Evolutionary conservation across 164 flowering plant species (phyloP), one percentile per base, ranked within the genome.

Genomic region (Magnolia sinica): DNA sequence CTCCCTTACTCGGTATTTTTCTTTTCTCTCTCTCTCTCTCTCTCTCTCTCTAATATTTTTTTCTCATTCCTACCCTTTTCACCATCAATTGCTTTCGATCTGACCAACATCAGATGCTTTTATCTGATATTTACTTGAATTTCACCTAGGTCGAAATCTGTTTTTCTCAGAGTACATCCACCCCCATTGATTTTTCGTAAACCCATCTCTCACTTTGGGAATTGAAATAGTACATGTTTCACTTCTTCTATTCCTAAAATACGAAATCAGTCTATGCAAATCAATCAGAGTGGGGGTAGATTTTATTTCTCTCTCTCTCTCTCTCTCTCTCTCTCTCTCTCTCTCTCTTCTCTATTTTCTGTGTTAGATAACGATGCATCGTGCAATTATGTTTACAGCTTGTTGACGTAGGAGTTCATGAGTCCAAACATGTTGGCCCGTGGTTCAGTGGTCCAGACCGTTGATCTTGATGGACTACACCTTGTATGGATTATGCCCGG

Each of bases 1-100:
- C 78, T 79, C 95, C 29, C 49, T 87, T 7, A 77, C 97, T 9
- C 85, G 97, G 98, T 87, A 64, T 29, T 13, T 19, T 8, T 64
- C 23, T 31, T n/a, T 66, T n/a, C n/a, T n/a, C n/a, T n/a, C n/a
- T n/a, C n/a, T n/a, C n/a, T 81, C 24, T 66, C 61, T 64, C 49
- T 9, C 24, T 61, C 24, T 73, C 61, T 7, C 50, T 72, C 73
- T 11, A 27, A 27, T 27, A 27, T 27, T 70, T 72, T 72, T 50
- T 31, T 55, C 13, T 55, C 10, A 11, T 55, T 55, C 18, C 61
- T 11, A 55, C 18, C 61, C 1, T 11, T 16, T 4, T 2, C 61
- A 3, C 61, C 61, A 55, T 55, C 13, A 55, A 55, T 11, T 11
- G 61, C 61, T 55, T 55, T 55, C 19, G 13, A 55, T 55, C 18